A percentile compares a stretch with the other conserved stretches of the same genome.
These are phyloP conservation scores for Colletotrichum camelliae DNA, from an alignment of 2,329 filamentous ascomycete species.

Conservation along the genomic window DNA sequence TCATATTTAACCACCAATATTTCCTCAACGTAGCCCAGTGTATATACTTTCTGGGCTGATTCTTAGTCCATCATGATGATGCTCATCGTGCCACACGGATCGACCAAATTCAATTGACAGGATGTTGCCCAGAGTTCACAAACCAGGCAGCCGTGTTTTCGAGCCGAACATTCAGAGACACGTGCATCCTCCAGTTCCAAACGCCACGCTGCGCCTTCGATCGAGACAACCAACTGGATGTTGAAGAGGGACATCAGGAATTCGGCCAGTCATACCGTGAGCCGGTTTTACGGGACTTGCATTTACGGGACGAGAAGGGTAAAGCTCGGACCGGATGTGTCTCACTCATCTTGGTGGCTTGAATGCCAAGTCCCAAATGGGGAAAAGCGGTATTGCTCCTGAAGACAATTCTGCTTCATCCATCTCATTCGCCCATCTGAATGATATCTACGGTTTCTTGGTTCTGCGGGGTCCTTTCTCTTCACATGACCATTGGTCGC, in stretches of 20 bases:
- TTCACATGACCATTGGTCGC: background rate
- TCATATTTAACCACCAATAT: background rate
- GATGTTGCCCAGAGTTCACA: background rate
- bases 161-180: accelerated
- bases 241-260: background rate
- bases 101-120: background rate
- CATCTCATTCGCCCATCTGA: background rate
- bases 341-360: background rate
- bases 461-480: background rate
- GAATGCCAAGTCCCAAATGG: background rate
- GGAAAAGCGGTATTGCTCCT: background rate
- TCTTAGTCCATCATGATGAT: background rate
- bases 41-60: background rate
- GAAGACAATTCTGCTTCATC: background rate
- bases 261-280: background rate
- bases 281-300: background rate
- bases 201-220: background rate
- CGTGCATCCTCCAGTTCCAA: background rate
- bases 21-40: background rate
- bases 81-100: background rate
- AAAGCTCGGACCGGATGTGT: background rate
- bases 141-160: background rate
- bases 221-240: background rate
- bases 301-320: background rate
- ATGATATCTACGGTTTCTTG: background rate